A percentile compares a stretch with the other conserved stretches of the same genome.
These are phyloP conservation scores for Diaporthe eres DNA, from an alignment of 2,329 filamentous ascomycete genomes.

Conservation along the genomic window DNA sequence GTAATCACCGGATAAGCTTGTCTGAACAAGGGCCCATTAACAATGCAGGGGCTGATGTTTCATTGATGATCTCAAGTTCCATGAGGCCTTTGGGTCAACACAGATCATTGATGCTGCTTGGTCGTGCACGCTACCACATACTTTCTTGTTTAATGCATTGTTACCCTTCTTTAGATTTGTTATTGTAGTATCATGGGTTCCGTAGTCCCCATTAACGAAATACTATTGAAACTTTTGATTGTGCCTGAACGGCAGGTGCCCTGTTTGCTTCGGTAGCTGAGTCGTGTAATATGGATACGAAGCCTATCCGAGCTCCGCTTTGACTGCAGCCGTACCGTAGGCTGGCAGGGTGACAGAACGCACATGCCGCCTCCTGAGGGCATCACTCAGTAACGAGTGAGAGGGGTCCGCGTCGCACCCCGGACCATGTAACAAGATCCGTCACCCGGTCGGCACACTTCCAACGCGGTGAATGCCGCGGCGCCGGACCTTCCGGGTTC, in stretches of 20 bases:
- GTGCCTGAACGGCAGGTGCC: no score
- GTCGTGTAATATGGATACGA: constrained; percentile 23
- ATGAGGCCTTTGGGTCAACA: background rate
- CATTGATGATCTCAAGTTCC: background rate
- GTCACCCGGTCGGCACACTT: background rate
- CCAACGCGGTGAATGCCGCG: background rate
- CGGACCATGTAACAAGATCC: background rate
- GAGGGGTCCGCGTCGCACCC: background rate
- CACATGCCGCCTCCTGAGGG: background rate
- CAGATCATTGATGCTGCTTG: background rate
- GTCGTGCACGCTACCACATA: background rate
- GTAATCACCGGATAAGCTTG: constrained; percentile 16
- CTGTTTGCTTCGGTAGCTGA: background rate
- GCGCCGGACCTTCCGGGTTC: background rate
- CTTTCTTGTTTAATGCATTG: background rate
- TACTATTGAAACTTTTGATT: background rate
- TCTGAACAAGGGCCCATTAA: background rate
- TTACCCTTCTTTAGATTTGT: background rate
- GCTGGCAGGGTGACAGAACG: background rate
- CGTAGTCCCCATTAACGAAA: background rate
- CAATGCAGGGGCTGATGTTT: constrained; percentile 6
- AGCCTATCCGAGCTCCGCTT: constrained; percentile 1
- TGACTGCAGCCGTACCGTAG: background rate
- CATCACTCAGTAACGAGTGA: background rate
- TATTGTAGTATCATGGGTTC: no score